These are phyloP conservation scores for Venustampulla echinocandica DNA, from an alignment of 495 filamentous ascomycete genomes.

Conservation along the genomic window DNA sequence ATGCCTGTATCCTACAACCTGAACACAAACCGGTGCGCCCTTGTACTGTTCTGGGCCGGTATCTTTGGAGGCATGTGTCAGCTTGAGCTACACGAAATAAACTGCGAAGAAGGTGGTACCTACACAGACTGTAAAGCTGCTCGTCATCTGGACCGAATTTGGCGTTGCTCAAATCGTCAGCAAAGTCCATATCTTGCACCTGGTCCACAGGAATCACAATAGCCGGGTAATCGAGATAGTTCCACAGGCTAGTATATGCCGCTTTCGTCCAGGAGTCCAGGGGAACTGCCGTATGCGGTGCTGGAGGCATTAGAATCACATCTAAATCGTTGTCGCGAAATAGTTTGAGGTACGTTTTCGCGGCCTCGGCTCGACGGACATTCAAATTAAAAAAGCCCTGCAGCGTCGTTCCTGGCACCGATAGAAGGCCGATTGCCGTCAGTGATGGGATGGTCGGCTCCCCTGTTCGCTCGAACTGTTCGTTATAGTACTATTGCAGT, in stretches of 20 bases:
- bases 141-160: conserved; percentile 7
- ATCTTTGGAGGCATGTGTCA: too few species aligned
- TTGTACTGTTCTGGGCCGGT: too few species aligned
- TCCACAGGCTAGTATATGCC: conserved; percentile 30
- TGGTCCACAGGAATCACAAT: conserved; percentile 13
- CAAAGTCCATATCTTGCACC: background rate
- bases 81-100: too few species aligned
- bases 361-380: background rate
- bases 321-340: conserved; percentile 19
- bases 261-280: conserved; percentile 23
- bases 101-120: background rate
- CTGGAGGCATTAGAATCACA: conserved; percentile 26
- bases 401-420: background rate
- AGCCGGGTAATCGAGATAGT: conserved; percentile 17
- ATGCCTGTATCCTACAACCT: conserved; percentile 8
- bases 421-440: background rate
- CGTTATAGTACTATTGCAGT: conserved; percentile 7
- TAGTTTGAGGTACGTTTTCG: conserved; percentile 1
- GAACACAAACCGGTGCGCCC: conserved; percentile 8
- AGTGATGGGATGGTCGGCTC: conserved; percentile 8
- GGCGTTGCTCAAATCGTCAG: conserved; percentile 8
- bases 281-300: conserved; percentile 28
- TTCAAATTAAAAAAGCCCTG: conserved; percentile 6
- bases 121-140: conserved; percentile 12
- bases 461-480: conserved; percentile 6